phyloP scores from a whole-genome alignment of 257 asterid species.

The Phtheirospermum japonicum region DNA sequence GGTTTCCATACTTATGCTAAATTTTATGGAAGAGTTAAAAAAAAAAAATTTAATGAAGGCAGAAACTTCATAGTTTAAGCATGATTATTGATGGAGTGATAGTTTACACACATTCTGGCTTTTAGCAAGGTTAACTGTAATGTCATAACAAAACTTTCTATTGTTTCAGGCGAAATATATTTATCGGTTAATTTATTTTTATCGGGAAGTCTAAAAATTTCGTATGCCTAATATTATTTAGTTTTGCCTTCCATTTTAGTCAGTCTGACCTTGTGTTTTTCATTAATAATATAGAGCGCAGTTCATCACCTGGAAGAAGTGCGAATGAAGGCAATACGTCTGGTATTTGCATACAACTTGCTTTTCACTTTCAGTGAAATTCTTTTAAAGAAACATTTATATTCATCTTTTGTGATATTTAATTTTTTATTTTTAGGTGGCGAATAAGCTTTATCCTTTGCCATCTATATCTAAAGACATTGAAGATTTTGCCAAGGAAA shows the following conservation, averaged over 20 bases:
- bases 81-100: slow-evolving; percentile 5
- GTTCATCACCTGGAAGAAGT: slow-evolving; percentile 92
- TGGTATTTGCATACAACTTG: slow-evolving; percentile 52
- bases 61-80: neutral
- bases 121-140: slow-evolving; percentile 6
- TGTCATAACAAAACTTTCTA: neutral
- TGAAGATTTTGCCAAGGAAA: slow-evolving; percentile 81
- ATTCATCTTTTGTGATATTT: slow-evolving; percentile 6
- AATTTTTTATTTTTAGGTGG: slow-evolving; percentile 58
- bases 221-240: slow-evolving; percentile 12
- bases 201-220: slow-evolving; percentile 8
- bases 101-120: slow-evolving; percentile 8
- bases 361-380: slow-evolving; percentile 25
- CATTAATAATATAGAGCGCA: slow-evolving; percentile 56
- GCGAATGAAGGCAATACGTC: slow-evolving; percentile 97
- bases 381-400: slow-evolving; percentile 9
- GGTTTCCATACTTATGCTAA: slow-evolving; percentile 44
- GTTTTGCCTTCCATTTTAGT: slow-evolving; percentile 22
- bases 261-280: slow-evolving; percentile 34
- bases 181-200: slow-evolving; percentile 10
- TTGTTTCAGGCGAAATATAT: slow-evolving; percentile 19
- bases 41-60: neutral
- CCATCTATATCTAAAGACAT: slow-evolving; percentile 70
- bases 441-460: slow-evolving; percentile 92
- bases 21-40: too few species aligned